phyloP scores from a whole-genome alignment of 805 yeast species.

The Lachancea kluyveri region DNA sequence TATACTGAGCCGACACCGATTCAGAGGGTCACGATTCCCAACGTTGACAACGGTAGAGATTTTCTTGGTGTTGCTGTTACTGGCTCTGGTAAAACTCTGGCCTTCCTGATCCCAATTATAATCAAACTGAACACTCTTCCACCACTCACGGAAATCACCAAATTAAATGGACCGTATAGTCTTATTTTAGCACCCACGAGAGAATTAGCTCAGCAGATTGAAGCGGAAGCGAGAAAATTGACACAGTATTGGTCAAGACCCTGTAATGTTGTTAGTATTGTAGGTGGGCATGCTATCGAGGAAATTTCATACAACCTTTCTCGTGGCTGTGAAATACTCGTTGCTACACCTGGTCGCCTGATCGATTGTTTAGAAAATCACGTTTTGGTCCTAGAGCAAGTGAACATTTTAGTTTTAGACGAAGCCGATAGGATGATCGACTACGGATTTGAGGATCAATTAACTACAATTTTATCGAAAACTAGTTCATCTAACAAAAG shows the following conservation, averaged over 20 bases:
- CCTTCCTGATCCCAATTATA: constrained; percentile 70
- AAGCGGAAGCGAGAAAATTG: constrained; percentile 54
- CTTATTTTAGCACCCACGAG: constrained; percentile 86
- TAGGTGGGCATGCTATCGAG: constrained; percentile 87
- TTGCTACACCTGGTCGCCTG: constrained; percentile 92
- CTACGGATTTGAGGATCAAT: constrained; percentile 84
- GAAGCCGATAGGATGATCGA: constrained; percentile 97
- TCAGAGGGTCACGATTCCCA: constrained; percentile 82
- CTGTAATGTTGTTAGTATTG: constrained; percentile 55
- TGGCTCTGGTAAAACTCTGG: constrained; percentile 91
- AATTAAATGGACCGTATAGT: constrained; percentile 62
- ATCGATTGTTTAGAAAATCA: constrained; percentile 72
- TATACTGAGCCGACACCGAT: constrained; percentile 79
- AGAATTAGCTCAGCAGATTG: constrained; percentile 87
- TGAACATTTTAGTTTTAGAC: constrained; percentile 72
- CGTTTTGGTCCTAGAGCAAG: constrained; percentile 50
- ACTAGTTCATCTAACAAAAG: constrained; percentile 39
- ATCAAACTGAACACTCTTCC: constrained; percentile 46
- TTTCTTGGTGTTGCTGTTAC: constrained; percentile 91
- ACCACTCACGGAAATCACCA: constrained; percentile 39
- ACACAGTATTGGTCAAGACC: constrained; percentile 31
- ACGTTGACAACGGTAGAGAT: constrained; percentile 52
- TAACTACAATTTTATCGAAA: constrained; percentile 49
- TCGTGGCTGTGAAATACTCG: constrained; percentile 65
- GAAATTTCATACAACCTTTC: constrained; percentile 56